phyloP scores from a whole-genome alignment of 148 eudicot genomes.

The Euryodendron excelsum region DNA sequence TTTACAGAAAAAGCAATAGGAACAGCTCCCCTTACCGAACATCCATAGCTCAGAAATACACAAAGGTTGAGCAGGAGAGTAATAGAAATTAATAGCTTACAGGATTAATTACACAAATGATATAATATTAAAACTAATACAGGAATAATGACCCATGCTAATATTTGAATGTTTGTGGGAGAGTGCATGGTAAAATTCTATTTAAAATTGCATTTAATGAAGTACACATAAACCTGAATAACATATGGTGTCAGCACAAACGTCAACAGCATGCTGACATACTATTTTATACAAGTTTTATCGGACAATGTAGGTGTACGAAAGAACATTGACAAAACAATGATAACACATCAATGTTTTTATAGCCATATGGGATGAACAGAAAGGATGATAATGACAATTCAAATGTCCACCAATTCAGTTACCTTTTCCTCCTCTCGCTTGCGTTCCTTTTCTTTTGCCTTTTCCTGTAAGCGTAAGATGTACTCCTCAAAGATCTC shows the following conservation, averaged over 20 bases:
- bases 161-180: no score
- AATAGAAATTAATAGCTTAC: background rate
- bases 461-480: conserved; percentile 69
- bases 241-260: background rate
- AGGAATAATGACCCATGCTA: no score
- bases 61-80: background rate
- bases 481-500: conserved; percentile 77
- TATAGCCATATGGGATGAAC: background rate
- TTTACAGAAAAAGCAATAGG: no score
- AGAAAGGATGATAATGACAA: background rate
- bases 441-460: conserved; percentile 88
- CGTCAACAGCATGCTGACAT: background rate
- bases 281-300: background rate
- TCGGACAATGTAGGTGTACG: background rate
- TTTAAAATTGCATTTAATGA: no score
- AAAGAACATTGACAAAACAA: background rate
- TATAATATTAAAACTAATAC: no score
- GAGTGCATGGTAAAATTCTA: no score
- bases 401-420: background rate
- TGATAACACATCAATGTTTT: background rate
- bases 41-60: background rate
- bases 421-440: conserved; percentile 96
- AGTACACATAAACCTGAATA: no score
- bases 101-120: background rate
- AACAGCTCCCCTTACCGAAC: background rate